Evolutionary conservation across 371 early-diverging fungal genomes (phyloP), one percentile per base, ranked within the genome.

Genomic region (Mucor piriformis): DNA sequence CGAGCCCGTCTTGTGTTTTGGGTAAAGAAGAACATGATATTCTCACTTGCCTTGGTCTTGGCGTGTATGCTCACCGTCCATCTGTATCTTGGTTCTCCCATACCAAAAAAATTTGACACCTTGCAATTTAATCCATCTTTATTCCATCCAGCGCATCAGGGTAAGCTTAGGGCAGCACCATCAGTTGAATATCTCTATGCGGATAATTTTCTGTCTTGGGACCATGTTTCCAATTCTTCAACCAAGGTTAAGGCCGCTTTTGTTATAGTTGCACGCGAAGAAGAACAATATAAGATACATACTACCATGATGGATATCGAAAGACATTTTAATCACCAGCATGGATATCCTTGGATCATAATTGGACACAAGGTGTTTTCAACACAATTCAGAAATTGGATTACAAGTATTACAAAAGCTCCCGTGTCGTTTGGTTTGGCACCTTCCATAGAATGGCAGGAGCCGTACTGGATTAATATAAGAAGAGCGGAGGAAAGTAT

Each of bases 321-420:
- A 52, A 57, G 60, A 10, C 65, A 63, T 6, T 74, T 74, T 54
- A 74, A 77, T 40, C n/a, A 49, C 2, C 24, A 44, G 2, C 49
- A 66, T 21, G 61, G 62, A 6, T 77, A 77, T 32, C 78, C 78
- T 6, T 77, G 72, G 70, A 35, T 77, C 13, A 70, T 77, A 10
- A 47, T 77, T 15, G 61, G 68, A 2, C 73, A 74, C 18, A 58
- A 66, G 18, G 48, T 62, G 2, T 57, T 72, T n/a, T 63, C 67
- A 6, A 16, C 6, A 15, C 56, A 59, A 3, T 77, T 74, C 50
- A 60, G 65, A 20, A 56, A 63, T 13, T 57, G 64, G 54, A 50
- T 68, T 3, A 32, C 38, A 1, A 24, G 54, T 15, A 40, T 61
- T 8, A 59, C 64, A 6, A 32, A 37, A 1, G 43, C 59, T 12